Evolutionary conservation across 768 basidiomycete genomes (phyloP).

Genomic region (Heimioporus sp.): DNA sequence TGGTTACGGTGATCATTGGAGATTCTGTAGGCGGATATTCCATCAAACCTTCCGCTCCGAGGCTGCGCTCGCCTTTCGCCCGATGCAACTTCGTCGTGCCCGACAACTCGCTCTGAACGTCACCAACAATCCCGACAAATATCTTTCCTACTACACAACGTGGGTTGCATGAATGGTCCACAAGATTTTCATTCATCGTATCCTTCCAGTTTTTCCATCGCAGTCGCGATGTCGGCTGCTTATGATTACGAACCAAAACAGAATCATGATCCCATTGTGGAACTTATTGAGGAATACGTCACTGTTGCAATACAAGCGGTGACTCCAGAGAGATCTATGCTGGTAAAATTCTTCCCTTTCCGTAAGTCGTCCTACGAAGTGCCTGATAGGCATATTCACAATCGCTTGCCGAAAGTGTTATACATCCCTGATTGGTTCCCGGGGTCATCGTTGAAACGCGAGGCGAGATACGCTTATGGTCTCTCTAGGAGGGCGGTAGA

Average conservation of each 20-base stretch:
- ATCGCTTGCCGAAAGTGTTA: slow-evolving; percentile 12
- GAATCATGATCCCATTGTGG: slow-evolving; percentile 4
- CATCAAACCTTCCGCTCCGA: slow-evolving; percentile 11
- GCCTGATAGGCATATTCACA: background rate
- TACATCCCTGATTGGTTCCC: slow-evolving; percentile 23
- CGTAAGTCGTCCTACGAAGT: background rate
- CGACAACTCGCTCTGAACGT: slow-evolving; percentile 2
- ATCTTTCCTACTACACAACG: background rate
- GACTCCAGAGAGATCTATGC: slow-evolving; percentile 1
- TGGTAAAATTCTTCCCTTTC: slow-evolving; percentile 4
- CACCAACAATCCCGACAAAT: background rate
- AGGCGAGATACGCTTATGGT: background rate
- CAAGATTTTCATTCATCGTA: no score
- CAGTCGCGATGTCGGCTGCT: background rate
- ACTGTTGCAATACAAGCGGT: background rate
- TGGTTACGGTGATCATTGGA: slow-evolving; percentile 11
- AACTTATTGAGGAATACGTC: background rate
- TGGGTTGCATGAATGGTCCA: no score
- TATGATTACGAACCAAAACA: slow-evolving; percentile 6
- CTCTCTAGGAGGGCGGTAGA: background rate
- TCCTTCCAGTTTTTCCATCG: slow-evolving; percentile 4
- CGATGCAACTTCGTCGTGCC: slow-evolving; percentile 5
- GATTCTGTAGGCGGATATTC: slow-evolving; percentile 6
- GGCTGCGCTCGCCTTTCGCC: background rate
- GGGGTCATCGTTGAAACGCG: slow-evolving; percentile 1